Evolutionary conservation across 306 rosid species (phyloP), one percentile per base, ranked within the genome.

Genomic region (Astragalus glycyphyllos): DNA sequence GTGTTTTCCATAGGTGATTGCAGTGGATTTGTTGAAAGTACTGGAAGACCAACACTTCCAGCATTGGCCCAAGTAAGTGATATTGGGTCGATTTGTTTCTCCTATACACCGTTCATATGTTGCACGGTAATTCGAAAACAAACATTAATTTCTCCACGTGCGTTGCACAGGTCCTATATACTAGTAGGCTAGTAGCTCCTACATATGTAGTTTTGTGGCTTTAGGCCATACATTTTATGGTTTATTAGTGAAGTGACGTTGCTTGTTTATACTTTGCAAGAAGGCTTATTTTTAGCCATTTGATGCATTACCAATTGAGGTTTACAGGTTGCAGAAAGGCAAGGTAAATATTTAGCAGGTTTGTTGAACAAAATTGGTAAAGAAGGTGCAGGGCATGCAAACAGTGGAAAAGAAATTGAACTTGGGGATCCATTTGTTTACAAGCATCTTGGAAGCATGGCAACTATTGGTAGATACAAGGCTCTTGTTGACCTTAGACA

Each of bases 401-500:
- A 82, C 62, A 34, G 78, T 14, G 78, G 68, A 34, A 82, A 73
- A 58, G 96, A 85, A 49, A 32, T 77, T 10, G 92, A 83, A 9
- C 77, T 83, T 6, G 96, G 92, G 23, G 83, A 81, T 4, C 97
- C 86, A 20, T 94, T 94, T 84, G 97, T 87, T 63, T 91, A 89
- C 91, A 87, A 58, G 88, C 97, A 91, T 74, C 83, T 94, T 4
- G 99, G 99, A 66, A 89, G 99, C 86, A 91, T 94, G 99, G 99
- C 99, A 54, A 86, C 87, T 58, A 45, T 94, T 65, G 97, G 97
- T 49, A 87, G 99, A 73, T 87, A 83, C 76, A 94, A 86, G 85
- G 99, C 99, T 77, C 99, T 94, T n/a, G 96, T 94, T 41, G 96
- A 94, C 84, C 97, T 94, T 60, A 89, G 99, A 83, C 88, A 89